Evolutionary conservation across 306 rosid species (phyloP).

Genomic region (Cicer pinnatifidum): DNA sequence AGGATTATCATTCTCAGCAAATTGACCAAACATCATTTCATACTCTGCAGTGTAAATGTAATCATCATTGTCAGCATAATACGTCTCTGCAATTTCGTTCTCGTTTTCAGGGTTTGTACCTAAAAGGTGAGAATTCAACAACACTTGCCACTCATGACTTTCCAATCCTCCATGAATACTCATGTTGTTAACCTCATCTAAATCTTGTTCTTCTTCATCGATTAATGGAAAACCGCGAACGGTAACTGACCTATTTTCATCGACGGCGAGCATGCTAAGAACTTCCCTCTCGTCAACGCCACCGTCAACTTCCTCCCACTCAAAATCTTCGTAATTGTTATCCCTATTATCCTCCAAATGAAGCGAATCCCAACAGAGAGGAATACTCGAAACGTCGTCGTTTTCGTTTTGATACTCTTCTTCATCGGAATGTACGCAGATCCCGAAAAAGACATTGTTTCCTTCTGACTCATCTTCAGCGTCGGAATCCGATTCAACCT

Average conservation of each 20-base stretch:
- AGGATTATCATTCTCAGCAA: constrained; percentile 56
- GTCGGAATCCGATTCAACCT: constrained; percentile 60
- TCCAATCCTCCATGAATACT: constrained; percentile 49
- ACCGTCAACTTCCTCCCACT: constrained; percentile 87
- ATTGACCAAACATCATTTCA: constrained; percentile 81
- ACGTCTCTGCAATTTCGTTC: constrained; percentile 47
- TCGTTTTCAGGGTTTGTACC: constrained; percentile 50
- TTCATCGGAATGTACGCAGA: constrained; percentile 59
- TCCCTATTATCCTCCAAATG: constrained; percentile 65
- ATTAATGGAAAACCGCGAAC: constrained; percentile 36
- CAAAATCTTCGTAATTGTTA: constrained; percentile 63
- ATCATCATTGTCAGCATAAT: constrained; percentile 65
- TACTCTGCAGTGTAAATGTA: constrained; percentile 63
- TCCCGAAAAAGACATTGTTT: constrained; percentile 41
- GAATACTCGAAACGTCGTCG: constrained; percentile 58
- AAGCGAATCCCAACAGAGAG: constrained; percentile 74
- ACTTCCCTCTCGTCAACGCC: constrained; percentile 67
- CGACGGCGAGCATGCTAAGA: constrained; percentile 52
- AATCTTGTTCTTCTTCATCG: constrained; percentile 1
- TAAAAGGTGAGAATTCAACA: constrained; percentile 53
- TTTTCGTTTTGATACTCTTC: constrained; percentile 46
- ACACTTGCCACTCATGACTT: constrained; percentile 77
- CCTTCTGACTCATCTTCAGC: constrained; percentile 54
- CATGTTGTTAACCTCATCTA: constrained; percentile 45
- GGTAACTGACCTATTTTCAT: constrained; percentile 48